Percentiles rank a stretch among this genome's conserved stretches.
Evolutionary conservation across 2,329 filamentous ascomycete genomes (phyloP).

Genomic region (Calonectria ilicicola): DNA sequence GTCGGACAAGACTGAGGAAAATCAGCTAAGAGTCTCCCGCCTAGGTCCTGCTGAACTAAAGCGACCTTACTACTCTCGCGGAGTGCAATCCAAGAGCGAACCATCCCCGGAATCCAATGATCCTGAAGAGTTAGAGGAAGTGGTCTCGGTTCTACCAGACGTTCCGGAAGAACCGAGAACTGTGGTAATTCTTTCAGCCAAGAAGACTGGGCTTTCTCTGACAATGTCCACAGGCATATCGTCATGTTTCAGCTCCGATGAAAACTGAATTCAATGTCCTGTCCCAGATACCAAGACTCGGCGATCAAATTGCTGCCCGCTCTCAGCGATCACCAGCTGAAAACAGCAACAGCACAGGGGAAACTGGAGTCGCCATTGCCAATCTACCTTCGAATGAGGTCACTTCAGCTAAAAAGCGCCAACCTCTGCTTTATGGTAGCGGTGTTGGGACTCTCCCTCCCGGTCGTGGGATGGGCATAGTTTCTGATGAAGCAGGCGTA

Average conservation of each 20-base stretch:
- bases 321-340: not conserved
- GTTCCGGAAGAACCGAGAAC: slow-evolving; percentile 22
- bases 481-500: not conserved
- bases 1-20: slow-evolving; percentile 31
- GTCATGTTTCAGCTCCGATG: slow-evolving; percentile 43
- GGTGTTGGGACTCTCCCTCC: not conserved
- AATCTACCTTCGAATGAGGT: not conserved
- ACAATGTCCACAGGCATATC: slow-evolving; percentile 27
- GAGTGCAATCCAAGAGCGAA: slow-evolving; percentile 62
- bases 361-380: not conserved
- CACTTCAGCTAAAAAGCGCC: not conserved
- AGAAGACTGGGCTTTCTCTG: not conserved
- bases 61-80: slow-evolving; percentile 55
- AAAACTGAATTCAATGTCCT: slow-evolving; percentile 10
- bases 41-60: slow-evolving; percentile 41
- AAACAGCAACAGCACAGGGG: not conserved
- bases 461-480: not conserved
- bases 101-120: slow-evolving; percentile 46
- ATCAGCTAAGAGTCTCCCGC: slow-evolving; percentile 30
- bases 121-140: slow-evolving; percentile 31
- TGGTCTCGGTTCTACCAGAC: not conserved
- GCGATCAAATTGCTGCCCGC: slow-evolving; percentile 19
- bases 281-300: slow-evolving; percentile 43
- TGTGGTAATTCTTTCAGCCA: slow-evolving; percentile 17
- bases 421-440: not conserved